Base-by-base conservation (phyloP, 2,329 filamentous ascomycete species). In the Penicillium janthinellum region DNA sequence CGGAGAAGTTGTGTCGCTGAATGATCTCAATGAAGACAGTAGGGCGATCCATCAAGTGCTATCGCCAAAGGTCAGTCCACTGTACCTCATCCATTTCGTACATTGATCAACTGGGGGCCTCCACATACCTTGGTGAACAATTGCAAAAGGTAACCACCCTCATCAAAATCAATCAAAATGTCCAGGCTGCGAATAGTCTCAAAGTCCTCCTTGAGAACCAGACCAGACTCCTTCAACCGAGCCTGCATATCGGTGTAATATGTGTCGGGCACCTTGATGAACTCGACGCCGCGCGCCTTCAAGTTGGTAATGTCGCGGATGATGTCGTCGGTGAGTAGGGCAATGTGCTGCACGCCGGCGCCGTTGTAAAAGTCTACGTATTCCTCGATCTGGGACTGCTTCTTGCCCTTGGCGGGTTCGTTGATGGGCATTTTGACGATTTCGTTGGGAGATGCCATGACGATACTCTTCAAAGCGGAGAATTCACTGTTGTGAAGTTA, bases 371-470 rank as follows among this genome's bases (percentile, higher is more conserved):
- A 97, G 74, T 91, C 83, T 66, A 97, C 88, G 73, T 89, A 93
- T 80, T 97, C 94, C 77, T 97, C 93, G 68, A 98, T 97, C 79
- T 98, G 94, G 11, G 88, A 91, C 77, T 92, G 91, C 79, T 91
- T 94, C 81, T 95, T 95, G 60, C 93, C 94, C 1, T 86, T 82
- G 0, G 94, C 94, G 1, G 94, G 94, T 80, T 97, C 93, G 82
- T 97, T 97, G 84, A 98, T 96, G 70, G 94, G 94, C 92, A 97
- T 97, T 81, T 97, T 97, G 78, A 97, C 92, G 4, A 90, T 76
- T 59, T 94, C 90, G 80, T 93, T 91, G 61, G 88, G 87, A 4
- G 88, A 91, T 44, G 90, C 86, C 92, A 97, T 96, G 73, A 97
- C 94, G 71, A 97, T 88, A 71, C 87, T 91, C 78, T 89, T 92